Base-by-base conservation (phyloP, 2,329 filamentous ascomycete species). In the Cryoendolithus antarcticus region DNA sequence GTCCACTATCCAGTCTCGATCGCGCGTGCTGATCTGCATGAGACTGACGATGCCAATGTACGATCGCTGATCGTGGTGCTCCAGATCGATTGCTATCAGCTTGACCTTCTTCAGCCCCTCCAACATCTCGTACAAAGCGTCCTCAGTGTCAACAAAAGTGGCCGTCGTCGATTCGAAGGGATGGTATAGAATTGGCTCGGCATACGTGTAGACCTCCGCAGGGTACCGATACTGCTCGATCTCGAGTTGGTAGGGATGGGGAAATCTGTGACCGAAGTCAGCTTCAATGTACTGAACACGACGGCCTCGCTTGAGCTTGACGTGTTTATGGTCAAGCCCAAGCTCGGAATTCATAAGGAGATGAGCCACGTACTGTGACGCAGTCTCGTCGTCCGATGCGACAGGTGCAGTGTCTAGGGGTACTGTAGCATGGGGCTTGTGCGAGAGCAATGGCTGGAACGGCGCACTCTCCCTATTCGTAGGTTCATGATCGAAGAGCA, bases 1-100 rank as follows among this genome's bases (percentile, higher is more conserved):
- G 58, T 98, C 91, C 9, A 98, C 78, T 46, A 98, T 83, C 91
- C 91, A 98, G 59, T 98, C 91, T 58, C 89, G 86, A 30, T 91
- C 72, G 37, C 91, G 76, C 2, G 88, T 98, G 65, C 89, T 96
- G 57, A 98, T 89, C 63, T 98, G 91, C 89, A 98, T 96, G 38
- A 98, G 68, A 30, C 82, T 95, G 6, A 94, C 80, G 21, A 98
- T 69, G 21, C 91, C 91, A 35, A 80, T 72, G 54, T 95, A 98
- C 8, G 86, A 84, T 49, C 91, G 79, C 45, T 75, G 79, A 58
- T 98, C 91, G 59, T 98, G 91, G 59, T 98, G 91, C 57, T 98
- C 91, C 42, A 96, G 65, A 62, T 98, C 91, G 40, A 98, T 77
- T 1, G 91, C 91, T 50, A 98, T 93, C 62, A 94, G 91, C 35